Evolutionary conservation across 78 protist genomes (phyloP).

Genomic region (Paratrimastix pyriformis): DNA sequence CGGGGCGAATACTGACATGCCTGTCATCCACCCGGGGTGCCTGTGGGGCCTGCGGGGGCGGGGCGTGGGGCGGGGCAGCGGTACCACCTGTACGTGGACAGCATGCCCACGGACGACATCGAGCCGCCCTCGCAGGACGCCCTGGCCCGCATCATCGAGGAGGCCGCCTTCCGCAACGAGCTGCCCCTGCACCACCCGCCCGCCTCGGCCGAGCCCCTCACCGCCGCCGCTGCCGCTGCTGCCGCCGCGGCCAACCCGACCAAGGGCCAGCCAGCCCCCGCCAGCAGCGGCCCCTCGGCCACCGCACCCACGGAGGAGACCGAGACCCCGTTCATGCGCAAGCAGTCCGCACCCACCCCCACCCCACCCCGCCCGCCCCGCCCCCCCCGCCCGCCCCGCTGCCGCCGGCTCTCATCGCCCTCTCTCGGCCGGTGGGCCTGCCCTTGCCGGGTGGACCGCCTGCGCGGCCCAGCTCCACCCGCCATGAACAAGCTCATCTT

Average conservation of each 20-base stretch:
- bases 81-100: constrained; percentile 42
- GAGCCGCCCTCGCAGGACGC: constrained; percentile 1
- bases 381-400: too few relatives aligned
- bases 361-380: too few relatives aligned
- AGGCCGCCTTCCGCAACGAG: not conserved
- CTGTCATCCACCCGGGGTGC: too few relatives aligned
- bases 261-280: constrained; percentile 14
- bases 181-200: not conserved
- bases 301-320: too few relatives aligned
- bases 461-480: too few relatives aligned
- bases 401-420: too few relatives aligned
- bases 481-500: constrained; percentile 45
- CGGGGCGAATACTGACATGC: too few relatives aligned
- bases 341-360: too few relatives aligned
- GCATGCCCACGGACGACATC: constrained; percentile 64
- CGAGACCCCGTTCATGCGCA: too few relatives aligned
- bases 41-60: too few relatives aligned
- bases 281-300: not conserved
- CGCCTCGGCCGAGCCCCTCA: not conserved
- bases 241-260: constrained; percentile 5
- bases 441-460: too few relatives aligned
- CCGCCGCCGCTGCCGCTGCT: not conserved
- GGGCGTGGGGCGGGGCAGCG: not conserved
- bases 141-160: not conserved
- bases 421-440: too few relatives aligned